Percentiles rank a stretch among this genome's conserved stretches.
These are phyloP conservation scores for Aspergillus sp. DNA, from an alignment of 2,329 filamentous ascomycete genomes.

Conservation along the genomic window DNA sequence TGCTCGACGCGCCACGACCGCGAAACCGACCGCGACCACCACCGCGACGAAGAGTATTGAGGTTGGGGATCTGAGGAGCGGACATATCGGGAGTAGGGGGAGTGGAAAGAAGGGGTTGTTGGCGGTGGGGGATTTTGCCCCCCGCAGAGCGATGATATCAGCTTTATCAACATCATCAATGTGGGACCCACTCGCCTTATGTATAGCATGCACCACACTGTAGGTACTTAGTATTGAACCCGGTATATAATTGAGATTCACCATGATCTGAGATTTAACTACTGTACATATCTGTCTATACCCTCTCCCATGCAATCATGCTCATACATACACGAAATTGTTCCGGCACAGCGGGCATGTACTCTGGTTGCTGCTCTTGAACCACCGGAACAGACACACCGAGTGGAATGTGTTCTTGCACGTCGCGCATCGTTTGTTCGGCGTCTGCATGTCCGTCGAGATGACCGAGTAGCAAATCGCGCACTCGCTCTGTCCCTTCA, in stretches of 20 bases:
- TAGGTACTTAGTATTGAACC: background rate
- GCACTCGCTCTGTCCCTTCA: conserved; percentile 93
- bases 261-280: background rate
- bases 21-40: conserved; percentile 50
- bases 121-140: conserved; percentile 7
- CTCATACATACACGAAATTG: conserved; percentile 58
- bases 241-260: background rate
- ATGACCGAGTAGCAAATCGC: conserved; percentile 97
- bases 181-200: background rate
- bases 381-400: conserved; percentile 92
- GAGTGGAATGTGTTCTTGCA: conserved; percentile 95
- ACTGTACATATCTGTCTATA: conserved; percentile 1
- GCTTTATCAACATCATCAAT: background rate
- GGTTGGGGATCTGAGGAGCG: conserved; percentile 74
- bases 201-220: background rate
- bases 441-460: conserved; percentile 80
- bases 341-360: conserved; percentile 92
- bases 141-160: background rate
- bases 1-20: conserved; percentile 37
- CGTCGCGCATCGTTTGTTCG: conserved; percentile 85
- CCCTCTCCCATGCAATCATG: background rate
- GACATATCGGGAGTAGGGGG: conserved; percentile 54
- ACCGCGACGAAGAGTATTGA: conserved; percentile 59
- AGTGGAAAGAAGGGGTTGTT: conserved; percentile 2
- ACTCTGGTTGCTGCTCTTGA: conserved; percentile 86